Percentiles rank a stretch among this genome's conserved stretches.
These are phyloP conservation scores for Pezicula neosporulosa DNA, from an alignment of 2,329 filamentous ascomycete species.

Conservation along the genomic window DNA sequence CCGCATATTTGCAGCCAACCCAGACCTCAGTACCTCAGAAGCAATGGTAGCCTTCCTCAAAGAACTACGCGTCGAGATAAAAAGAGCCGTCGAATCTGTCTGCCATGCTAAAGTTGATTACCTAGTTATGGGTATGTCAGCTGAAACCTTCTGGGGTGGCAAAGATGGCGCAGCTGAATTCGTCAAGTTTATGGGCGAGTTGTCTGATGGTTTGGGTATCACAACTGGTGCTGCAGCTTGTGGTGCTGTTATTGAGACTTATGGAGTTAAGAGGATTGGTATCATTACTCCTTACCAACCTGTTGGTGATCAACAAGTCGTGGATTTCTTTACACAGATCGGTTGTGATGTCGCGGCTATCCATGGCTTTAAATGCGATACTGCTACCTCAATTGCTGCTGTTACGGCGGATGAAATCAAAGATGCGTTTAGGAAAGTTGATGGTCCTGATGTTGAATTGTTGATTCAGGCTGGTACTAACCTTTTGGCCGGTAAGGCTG, in stretches of 20 bases:
- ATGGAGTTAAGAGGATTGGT: conserved; percentile 26
- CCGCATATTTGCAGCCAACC: conserved; percentile 28
- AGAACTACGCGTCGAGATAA: conserved; percentile 25
- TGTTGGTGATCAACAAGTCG: conserved; percentile 29
- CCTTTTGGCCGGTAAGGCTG: conserved; percentile 25
- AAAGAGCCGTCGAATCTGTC: conserved; percentile 24
- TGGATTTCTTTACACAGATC: conserved; percentile 28
- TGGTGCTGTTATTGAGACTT: conserved; percentile 24
- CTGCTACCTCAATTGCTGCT: conserved; percentile 24
- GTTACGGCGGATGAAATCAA: conserved; percentile 28
- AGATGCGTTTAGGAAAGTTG: conserved; percentile 21
- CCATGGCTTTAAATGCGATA: conserved; percentile 26
- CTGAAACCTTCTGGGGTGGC: conserved; percentile 31
- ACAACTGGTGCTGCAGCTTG: conserved; percentile 30
- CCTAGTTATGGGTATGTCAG: conserved; percentile 31
- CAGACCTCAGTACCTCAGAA: conserved; percentile 24
- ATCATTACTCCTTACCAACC: conserved; percentile 30
- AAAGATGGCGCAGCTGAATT: conserved; percentile 27
- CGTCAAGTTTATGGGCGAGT: conserved; percentile 26
- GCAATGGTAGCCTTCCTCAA: conserved; percentile 28
- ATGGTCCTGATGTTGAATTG: conserved; percentile 23
- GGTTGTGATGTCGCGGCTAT: conserved; percentile 26
- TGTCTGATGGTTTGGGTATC: conserved; percentile 24
- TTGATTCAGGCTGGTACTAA: conserved; percentile 31
- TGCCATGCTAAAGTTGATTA: conserved; percentile 26